A percentile compares a stretch with the other conserved stretches of the same genome.
Conservation (phyloP, 805 yeast species). For the Ogataea ramenticola region DNA sequence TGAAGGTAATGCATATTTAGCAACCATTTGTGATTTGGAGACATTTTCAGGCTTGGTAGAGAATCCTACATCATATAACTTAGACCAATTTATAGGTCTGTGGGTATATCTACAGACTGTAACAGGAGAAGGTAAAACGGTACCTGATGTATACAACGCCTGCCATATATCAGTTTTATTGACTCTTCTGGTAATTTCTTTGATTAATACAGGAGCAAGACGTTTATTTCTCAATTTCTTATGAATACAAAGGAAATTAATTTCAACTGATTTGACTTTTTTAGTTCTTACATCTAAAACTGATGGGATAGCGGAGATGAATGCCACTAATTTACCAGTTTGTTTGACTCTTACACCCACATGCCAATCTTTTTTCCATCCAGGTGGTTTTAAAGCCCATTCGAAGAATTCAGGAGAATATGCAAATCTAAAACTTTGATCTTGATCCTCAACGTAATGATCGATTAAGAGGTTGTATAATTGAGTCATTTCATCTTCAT, state of each 20-base stretch:
- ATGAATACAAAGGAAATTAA: conserved; percentile 91
- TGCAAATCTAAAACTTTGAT: conserved; percentile 86
- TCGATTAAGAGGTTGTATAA: conserved; percentile 75
- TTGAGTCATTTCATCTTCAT: conserved; percentile 56
- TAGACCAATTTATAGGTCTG: conserved; percentile 90
- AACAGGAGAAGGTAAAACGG: conserved; percentile 86
- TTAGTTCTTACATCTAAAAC: conserved; percentile 47
- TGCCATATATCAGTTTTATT: conserved; percentile 86
- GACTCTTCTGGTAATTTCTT: conserved; percentile 90
- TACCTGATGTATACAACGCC: conserved; percentile 92
- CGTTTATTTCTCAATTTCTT: conserved; percentile 91
- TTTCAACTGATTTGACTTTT: conserved; percentile 64
- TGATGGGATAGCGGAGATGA: conserved; percentile 86
- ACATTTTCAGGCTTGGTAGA: conserved; percentile 67
- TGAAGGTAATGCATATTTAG: conserved; percentile 50
- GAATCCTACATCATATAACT: conserved; percentile 84
- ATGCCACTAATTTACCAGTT: conserved; percentile 77
- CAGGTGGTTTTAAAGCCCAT: conserved; percentile 95
- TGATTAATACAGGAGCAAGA: conserved; percentile 87
- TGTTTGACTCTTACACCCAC: conserved; percentile 85
- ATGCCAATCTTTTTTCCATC: conserved; percentile 84
- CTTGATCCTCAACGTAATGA: conserved; percentile 92
- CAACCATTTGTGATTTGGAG: conserved; percentile 61
- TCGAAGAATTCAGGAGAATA: conserved; percentile 75
- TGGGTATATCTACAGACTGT: conserved; percentile 86